These are phyloP conservation scores for Globisporangium orthogonon DNA, from an alignment of 352 stramenopile genomes.

Conservation along the genomic window DNA sequence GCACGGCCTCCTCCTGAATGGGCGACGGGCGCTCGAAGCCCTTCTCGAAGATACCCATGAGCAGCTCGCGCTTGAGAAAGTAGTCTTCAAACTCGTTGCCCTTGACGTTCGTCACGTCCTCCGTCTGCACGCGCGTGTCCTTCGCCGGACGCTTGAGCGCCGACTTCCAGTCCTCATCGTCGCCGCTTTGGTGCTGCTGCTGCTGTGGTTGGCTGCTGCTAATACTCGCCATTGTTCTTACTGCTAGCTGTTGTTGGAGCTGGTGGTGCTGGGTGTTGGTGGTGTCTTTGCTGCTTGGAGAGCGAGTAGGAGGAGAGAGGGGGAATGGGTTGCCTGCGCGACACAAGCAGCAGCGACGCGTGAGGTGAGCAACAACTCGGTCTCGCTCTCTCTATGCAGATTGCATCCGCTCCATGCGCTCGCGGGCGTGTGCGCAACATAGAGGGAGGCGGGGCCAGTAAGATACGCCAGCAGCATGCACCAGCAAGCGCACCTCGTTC, in stretches of 20 bases:
- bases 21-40: conserved; percentile 98
- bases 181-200: conserved; percentile 13
- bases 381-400: no score
- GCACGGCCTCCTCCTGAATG: conserved; percentile 99
- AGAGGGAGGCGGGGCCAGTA: no score
- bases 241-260: neutral
- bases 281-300: neutral
- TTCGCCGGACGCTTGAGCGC: conserved; percentile 75
- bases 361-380: no score
- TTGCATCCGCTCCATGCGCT: no score
- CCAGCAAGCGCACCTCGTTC: conserved; percentile 6
- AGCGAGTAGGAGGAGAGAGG: no score
- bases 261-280: neutral
- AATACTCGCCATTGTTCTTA: neutral
- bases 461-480: no score
- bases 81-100: conserved; percentile 99
- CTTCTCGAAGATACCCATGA: conserved; percentile 99
- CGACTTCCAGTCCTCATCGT: conserved; percentile 71
- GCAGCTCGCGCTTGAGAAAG: conserved; percentile 97
- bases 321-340: no score
- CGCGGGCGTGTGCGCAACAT: no score
- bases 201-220: conserved; percentile 6
- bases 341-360: no score
- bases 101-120: conserved; percentile 98
- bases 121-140: conserved; percentile 88